These are phyloP conservation scores for Cinchona pubescens DNA, from an alignment of 257 asterid genomes.

Conservation along the genomic window DNA sequence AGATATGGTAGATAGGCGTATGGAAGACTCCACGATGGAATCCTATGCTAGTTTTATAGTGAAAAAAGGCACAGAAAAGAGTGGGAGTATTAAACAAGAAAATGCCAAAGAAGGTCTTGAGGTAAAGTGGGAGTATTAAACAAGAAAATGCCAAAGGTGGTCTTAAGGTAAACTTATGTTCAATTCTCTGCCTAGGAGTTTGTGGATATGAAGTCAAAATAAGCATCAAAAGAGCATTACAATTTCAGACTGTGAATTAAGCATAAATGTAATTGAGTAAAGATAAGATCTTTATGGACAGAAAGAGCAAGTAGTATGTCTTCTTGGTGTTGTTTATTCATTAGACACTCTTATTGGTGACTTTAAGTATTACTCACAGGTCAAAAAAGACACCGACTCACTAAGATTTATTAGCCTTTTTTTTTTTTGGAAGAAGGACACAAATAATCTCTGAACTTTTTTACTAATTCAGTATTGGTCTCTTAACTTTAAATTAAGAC, in stretches of 20 bases:
- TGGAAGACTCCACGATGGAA: slow-evolving; percentile 42
- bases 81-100: not conserved
- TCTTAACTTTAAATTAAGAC: too few relatives aligned
- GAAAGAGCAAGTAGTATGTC: not conserved
- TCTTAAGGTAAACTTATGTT: not conserved
- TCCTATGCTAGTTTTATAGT: slow-evolving; percentile 36
- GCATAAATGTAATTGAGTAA: not conserved
- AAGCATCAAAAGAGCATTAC: not conserved
- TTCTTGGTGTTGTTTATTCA: not conserved
- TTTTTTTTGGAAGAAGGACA: not conserved
- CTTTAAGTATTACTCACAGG: not conserved
- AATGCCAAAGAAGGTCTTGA: too few relatives aligned
- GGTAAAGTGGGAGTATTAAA: not conserved
- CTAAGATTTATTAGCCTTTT: not conserved
- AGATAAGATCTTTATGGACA: not conserved
- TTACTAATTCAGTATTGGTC: too few relatives aligned
- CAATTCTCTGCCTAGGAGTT: not conserved
- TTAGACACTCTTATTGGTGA: not conserved
- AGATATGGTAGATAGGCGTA: slow-evolving; percentile 37
- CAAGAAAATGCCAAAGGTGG: not conserved
- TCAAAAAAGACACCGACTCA: not conserved
- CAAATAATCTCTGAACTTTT: too few relatives aligned
- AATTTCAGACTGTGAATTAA: not conserved
- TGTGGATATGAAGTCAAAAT: not conserved
- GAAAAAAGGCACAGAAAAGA: not conserved